Evolutionary conservation across 768 basidiomycete species (phyloP).

Genomic region (Termitomyces sp.): DNA sequence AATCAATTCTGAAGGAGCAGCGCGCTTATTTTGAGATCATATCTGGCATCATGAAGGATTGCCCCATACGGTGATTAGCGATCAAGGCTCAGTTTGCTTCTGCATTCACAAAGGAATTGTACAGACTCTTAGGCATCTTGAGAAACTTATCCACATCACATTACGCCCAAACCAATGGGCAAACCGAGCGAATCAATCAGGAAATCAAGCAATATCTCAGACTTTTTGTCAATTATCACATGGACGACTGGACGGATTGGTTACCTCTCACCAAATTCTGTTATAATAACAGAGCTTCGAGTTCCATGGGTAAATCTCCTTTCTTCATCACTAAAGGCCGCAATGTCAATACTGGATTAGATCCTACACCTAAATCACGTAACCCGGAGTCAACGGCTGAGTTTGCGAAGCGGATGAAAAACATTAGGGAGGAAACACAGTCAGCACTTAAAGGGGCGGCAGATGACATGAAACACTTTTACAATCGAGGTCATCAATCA

Average conservation of each 20-base stretch:
- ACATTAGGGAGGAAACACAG: slow-evolving; percentile 13
- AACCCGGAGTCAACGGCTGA: not conserved
- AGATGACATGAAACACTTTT: not conserved
- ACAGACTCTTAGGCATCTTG: not conserved
- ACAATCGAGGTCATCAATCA: not conserved
- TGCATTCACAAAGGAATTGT: not conserved
- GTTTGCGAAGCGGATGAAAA: not conserved
- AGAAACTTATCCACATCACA: not conserved
- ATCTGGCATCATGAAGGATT: slow-evolving; percentile 3
- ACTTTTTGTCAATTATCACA: slow-evolving; percentile 23
- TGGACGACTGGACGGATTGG: slow-evolving; percentile 29
- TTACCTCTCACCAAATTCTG: slow-evolving; percentile 29
- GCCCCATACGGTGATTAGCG: slow-evolving; percentile 9
- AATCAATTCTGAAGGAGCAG: not conserved
- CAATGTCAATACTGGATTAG: not conserved
- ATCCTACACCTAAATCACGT: not conserved
- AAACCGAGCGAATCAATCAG: slow-evolving; percentile 6
- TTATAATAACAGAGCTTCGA: slow-evolving; percentile 23
- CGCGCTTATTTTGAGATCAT: slow-evolving; percentile 2
- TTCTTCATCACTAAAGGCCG: not conserved
- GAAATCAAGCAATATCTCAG: slow-evolving; percentile 21
- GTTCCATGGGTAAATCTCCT: slow-evolving; percentile 20
- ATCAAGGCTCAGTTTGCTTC: slow-evolving; percentile 17
- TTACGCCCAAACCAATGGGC: slow-evolving; percentile 4
- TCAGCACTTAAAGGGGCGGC: slow-evolving; percentile 16